These are phyloP conservation scores for Claviceps spartinae DNA, from an alignment of 2,329 filamentous ascomycete genomes.

Conservation along the genomic window DNA sequence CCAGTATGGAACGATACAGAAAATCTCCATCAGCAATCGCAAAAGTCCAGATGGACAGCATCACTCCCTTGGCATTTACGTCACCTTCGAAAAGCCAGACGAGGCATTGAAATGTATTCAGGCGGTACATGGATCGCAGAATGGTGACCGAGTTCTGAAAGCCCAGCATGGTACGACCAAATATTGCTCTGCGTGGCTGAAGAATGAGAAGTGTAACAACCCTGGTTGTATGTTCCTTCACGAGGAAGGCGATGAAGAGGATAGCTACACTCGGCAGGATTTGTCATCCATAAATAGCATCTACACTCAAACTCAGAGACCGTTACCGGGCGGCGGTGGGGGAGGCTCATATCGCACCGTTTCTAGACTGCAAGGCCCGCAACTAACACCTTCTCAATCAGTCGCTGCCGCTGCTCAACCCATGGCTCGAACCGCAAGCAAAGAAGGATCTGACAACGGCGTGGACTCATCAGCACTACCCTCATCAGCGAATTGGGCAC, in stretches of 20 bases:
- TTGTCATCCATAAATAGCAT: constrained; percentile 89
- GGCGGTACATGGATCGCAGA: constrained; percentile 83
- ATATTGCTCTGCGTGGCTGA: constrained; percentile 93
- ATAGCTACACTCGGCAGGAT: constrained; percentile 90
- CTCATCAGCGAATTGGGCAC: constrained; percentile 86
- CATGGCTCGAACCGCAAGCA: constrained; percentile 68
- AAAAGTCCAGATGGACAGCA: constrained; percentile 65
- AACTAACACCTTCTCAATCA: constrained; percentile 25
- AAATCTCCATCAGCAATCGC: constrained; percentile 95
- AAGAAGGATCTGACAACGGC: constrained; percentile 58
- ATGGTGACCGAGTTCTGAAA: constrained; percentile 74
- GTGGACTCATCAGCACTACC: constrained; percentile 80
- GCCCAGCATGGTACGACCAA: constrained; percentile 83
- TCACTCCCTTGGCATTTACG: constrained; percentile 89
- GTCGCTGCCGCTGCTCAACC: constrained; percentile 37
- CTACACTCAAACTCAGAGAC: constrained; percentile 67
- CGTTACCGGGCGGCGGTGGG: constrained; percentile 37
- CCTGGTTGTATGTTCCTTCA: constrained; percentile 96
- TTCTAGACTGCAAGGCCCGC: constrained; percentile 35
- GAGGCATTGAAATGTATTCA: constrained; percentile 84
- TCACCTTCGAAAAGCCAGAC: constrained; percentile 88
- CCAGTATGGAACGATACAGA: constrained; percentile 95
- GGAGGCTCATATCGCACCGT: constrained; percentile 39
- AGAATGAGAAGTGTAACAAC: constrained; percentile 89
- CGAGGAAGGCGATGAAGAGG: constrained; percentile 94